phyloP scores from a whole-genome alignment of 1,284 basidiomycete species.

The Ganoderma multipileum region DNA sequence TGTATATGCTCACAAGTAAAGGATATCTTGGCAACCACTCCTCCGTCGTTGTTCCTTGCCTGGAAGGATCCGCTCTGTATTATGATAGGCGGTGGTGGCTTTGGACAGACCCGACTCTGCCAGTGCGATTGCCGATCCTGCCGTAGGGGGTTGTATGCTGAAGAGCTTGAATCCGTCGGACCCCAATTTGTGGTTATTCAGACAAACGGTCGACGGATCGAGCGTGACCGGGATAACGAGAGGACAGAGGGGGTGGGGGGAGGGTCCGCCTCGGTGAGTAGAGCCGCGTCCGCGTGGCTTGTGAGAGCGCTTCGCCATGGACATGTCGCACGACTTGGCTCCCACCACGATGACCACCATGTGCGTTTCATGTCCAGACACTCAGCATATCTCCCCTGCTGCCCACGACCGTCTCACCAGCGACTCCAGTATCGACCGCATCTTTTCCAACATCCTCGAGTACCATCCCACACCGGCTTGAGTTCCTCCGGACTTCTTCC shows the following conservation, averaged over 20 bases:
- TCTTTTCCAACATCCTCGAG: not conserved
- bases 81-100: not conserved
- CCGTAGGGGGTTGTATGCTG: no score
- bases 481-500: not conserved
- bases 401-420: no score
- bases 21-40: not conserved
- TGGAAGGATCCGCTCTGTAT: not conserved
- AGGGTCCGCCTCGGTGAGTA: not conserved
- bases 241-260: not conserved
- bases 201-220: not conserved
- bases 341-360: not conserved
- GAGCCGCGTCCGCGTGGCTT: not conserved
- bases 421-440: no score
- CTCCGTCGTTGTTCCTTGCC: not conserved
- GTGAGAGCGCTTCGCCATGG: not conserved
- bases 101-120: not conserved
- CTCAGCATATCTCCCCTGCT: not conserved
- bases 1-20: not conserved
- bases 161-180: not conserved
- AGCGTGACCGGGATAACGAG: not conserved
- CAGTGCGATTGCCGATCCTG: constrained; percentile 7
- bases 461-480: not conserved
- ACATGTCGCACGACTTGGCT: constrained; percentile 2
- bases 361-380: not conserved
- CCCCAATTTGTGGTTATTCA: not conserved